Percentiles rank a stretch among this genome's conserved stretches.
Conservation (phyloP, 108 stramenopile genomes). For the Pseudonitzschia multiseries region DNA sequence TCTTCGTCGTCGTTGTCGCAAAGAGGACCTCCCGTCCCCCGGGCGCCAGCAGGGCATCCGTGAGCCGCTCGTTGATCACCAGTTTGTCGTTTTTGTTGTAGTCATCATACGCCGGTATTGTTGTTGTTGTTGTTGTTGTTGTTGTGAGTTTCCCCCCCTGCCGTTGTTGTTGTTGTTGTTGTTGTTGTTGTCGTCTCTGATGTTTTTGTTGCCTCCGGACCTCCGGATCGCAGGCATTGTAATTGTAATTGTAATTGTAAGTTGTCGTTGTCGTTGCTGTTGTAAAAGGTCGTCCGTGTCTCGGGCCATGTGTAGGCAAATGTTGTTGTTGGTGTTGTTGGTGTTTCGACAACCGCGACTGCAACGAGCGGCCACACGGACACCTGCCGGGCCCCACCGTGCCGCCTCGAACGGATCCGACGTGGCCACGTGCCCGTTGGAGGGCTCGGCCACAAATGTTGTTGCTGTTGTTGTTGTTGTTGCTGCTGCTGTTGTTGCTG, state of each 20-base stretch:
- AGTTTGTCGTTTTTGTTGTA: background rate
- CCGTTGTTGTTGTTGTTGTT: background rate
- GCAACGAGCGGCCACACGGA: constrained; percentile 37
- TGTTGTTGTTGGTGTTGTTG: background rate
- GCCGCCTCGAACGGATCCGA: constrained; percentile 28
- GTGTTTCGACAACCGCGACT: background rate
- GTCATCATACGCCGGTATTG: background rate
- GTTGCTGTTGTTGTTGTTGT: background rate
- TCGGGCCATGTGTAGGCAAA: constrained; percentile 37
- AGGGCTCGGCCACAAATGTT: constrained; percentile 21
- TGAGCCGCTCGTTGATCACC: background rate
- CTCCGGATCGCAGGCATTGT: background rate
- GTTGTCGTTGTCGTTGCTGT: background rate
- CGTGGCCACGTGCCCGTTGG: constrained; percentile 42
- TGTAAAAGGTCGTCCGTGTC: constrained; percentile 21
- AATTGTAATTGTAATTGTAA: background rate
- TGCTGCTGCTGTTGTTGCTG: background rate
- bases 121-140: background rate
- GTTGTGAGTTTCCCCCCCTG: background rate
- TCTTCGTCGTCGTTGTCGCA: no score
- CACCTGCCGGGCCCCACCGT: constrained; percentile 32
- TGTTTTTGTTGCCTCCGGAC: background rate
- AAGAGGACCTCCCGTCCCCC: constrained; percentile 30
- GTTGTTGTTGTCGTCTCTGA: background rate
- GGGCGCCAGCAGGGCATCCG: background rate